Conservation (phyloP, 2,329 filamentous ascomycete species). For the Davidsoniella australis region DNA sequence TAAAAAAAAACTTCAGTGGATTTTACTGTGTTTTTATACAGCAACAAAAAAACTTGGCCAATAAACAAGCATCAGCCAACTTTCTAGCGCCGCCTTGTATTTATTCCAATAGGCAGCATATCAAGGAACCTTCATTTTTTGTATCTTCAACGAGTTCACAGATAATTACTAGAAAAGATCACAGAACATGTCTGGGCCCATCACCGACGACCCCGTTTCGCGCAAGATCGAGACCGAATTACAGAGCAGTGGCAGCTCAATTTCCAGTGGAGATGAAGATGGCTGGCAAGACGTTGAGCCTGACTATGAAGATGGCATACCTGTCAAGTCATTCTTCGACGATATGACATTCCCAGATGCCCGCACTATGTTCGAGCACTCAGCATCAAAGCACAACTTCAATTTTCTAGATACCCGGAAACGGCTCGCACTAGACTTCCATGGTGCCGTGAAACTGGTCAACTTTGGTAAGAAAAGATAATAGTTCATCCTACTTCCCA, state of each 20-base stretch:
- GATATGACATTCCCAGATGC: slow-evolving; percentile 47
- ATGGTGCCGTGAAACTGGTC: slow-evolving; percentile 56
- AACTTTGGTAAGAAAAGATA: slow-evolving; percentile 37
- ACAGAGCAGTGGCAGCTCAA: slow-evolving; percentile 1
- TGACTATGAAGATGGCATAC: slow-evolving; percentile 43
- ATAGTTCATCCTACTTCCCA: not conserved
- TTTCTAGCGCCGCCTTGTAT: too few relatives aligned
- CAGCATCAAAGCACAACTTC: slow-evolving; percentile 47
- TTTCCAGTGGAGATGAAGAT: slow-evolving; percentile 23
- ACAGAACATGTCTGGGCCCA: too few relatives aligned
- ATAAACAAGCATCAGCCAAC: too few relatives aligned
- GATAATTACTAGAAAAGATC: too few relatives aligned
- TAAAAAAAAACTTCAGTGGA: too few relatives aligned
- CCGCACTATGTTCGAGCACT: slow-evolving; percentile 48
- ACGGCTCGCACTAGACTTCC: slow-evolving; percentile 47
- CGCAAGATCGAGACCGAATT: slow-evolving; percentile 2
- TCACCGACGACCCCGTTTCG: too few relatives aligned
- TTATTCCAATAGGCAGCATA: too few relatives aligned
- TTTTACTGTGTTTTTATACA: too few relatives aligned
- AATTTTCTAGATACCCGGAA: slow-evolving; percentile 47
- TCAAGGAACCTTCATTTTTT: too few relatives aligned
- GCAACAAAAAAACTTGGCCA: too few relatives aligned
- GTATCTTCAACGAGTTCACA: too few relatives aligned
- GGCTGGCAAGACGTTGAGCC: slow-evolving; percentile 40
- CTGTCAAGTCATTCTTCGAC: slow-evolving; percentile 52